Evolutionary conservation across 768 basidiomycete species (phyloP).

Genomic region (Pulveroboletus sp.): DNA sequence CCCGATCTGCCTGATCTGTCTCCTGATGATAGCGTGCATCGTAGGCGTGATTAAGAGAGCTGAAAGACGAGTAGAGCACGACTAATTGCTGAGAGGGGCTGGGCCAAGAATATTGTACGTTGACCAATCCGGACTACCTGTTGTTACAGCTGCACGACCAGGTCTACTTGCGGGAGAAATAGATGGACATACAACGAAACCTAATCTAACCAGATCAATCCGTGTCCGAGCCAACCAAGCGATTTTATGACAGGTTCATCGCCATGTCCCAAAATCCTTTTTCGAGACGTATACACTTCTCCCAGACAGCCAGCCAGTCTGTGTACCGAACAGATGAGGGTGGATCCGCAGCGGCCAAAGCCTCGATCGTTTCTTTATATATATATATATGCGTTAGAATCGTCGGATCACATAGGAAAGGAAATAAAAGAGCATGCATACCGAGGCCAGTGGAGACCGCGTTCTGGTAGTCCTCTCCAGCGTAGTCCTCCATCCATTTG

Average conservation of each 20-base stretch:
- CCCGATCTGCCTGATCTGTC: no score
- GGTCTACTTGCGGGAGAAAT: no score
- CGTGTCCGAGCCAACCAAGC: no score
- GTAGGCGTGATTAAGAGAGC: no score
- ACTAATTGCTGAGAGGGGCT: no score
- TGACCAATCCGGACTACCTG: no score
- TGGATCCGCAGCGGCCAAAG: slow-evolving; percentile 52
- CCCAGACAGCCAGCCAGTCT: slow-evolving; percentile 72
- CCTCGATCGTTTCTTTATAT: slow-evolving; percentile 66
- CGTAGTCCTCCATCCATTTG: slow-evolving; percentile 76
- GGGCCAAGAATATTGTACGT: no score
- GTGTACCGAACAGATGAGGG: slow-evolving; percentile 55
- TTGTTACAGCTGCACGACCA: no score
- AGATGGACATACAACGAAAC: no score
- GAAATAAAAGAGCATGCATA: slow-evolving; percentile 33
- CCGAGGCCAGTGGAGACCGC: slow-evolving; percentile 74
- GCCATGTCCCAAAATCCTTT: slow-evolving; percentile 86
- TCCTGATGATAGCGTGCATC: no score
- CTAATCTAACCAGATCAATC: neutral
- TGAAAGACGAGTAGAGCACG: no score
- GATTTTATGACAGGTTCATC: slow-evolving; percentile 24
- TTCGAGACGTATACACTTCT: slow-evolving; percentile 71
- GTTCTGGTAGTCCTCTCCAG: slow-evolving; percentile 61
- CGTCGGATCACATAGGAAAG: neutral
- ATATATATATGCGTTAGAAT: neutral